Evolutionary conservation across 192 early-diverging fungal species (phyloP), one percentile per base, ranked within the genome.

Genomic region (Mortierella hygrophila): DNA sequence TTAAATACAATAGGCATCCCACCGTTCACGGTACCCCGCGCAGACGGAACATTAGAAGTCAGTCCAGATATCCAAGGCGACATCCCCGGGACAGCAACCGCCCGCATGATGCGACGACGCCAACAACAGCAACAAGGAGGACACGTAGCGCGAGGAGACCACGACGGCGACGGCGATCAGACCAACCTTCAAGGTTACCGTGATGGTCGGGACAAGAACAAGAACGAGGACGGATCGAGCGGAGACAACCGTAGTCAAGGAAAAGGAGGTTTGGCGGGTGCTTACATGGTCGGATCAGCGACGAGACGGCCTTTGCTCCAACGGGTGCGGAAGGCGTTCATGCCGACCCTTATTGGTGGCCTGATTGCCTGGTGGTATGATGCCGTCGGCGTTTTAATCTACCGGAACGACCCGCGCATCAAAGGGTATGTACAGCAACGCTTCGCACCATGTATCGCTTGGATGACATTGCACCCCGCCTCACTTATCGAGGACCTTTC

Each of bases 11-110:
- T 26, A 85, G 84, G 84, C 52, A 81, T 86, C 32, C 84, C 78
- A 57, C 78, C 84, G 15, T 86, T 86, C 76, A 86, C 84, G 8
- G 72, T 86, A 7, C 84, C 84, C 13, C 75, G 78, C 13, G 84
- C 84, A 35, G 84, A 86, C 20, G 84, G 84, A 4, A 86, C 84
- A 40, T 54, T 86, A 7, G 79, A 81, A 41, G 71, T 75, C 10
- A 80, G 79, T 63, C 42, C 72, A 21, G 75, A 74, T 35, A 78
- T 78, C 37, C 63, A 38, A 47, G 15, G 42, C 21, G 55, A 60
- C 32, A 40, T 8, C 23, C 37, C 71, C 41, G n/a, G n/a, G 2
- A 77, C 68, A 52, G 76, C 75, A 16, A 74, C 84, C 4, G 70
- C 70, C 1, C 68, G 84, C 8, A 81, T 70, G 82, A 84, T 86